phyloP scores from a whole-genome alignment of 345 rosid genomes.

The Laguncularia racemosa region DNA sequence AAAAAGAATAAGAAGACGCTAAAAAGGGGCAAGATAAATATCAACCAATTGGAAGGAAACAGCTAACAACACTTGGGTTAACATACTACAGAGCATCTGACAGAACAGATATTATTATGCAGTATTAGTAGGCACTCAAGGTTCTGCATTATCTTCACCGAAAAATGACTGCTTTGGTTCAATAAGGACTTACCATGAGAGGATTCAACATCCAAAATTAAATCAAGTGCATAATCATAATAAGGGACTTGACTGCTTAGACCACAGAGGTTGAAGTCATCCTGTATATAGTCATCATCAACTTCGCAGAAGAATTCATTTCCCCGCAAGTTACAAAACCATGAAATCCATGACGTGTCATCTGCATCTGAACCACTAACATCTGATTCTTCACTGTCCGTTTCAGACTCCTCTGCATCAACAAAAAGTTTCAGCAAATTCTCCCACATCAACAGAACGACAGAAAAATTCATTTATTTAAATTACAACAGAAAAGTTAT shows the following conservation, averaged over 20 bases:
- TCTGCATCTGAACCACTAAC: constrained; percentile 99
- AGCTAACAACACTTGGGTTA: too few species aligned
- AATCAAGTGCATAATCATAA: constrained; percentile 95
- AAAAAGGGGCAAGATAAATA: too few species aligned
- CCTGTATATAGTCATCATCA: constrained; percentile 97
- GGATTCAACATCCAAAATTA: constrained; percentile 93
- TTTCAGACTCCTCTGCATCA: constrained; percentile 69
- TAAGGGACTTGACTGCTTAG: constrained; percentile 96
- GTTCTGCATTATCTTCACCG: background rate
- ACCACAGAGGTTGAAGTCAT: constrained; percentile 94
- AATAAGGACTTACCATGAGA: constrained; percentile 57
- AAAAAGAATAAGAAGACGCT: too few species aligned
- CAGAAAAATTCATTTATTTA: too few species aligned
- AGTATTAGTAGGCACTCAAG: background rate
- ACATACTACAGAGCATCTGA: too few species aligned
- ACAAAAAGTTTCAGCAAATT: background rate
- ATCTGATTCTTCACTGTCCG: constrained; percentile 92
- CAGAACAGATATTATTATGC: too few species aligned
- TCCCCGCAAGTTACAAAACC: constrained; percentile 94
- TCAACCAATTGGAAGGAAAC: too few species aligned
- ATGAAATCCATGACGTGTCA: constrained; percentile 91
- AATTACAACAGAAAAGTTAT: too few species aligned
- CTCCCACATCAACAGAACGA: too few species aligned
- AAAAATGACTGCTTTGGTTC: too few species aligned
- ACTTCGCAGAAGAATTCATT: constrained; percentile 99